Percentiles rank a stretch among this genome's conserved stretches.
These are phyloP conservation scores for Chimonanthus praecox DNA, from an alignment of 164 flowering plant species.

Conservation along the genomic window DNA sequence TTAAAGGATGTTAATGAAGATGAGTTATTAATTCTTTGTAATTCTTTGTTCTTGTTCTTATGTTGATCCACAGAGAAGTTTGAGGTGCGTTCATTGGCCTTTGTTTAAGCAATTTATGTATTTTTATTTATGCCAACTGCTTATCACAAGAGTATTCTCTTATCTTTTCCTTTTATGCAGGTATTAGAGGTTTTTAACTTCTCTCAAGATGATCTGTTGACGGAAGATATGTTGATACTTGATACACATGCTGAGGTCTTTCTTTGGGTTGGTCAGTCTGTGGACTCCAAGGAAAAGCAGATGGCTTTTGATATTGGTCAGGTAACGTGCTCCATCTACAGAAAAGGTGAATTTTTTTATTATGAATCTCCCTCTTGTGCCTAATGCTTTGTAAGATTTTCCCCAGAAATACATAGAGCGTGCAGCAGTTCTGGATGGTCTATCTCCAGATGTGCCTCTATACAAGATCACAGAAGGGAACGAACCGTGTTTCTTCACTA, in stretches of 20 bases:
- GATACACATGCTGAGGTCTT: constrained; percentile 97
- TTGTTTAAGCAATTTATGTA: constrained; percentile 1
- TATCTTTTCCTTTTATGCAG: constrained; percentile 28
- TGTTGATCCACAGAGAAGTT: constrained; percentile 75
- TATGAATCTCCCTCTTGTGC: background rate
- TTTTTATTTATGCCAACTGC: background rate
- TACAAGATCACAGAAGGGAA: constrained; percentile 97
- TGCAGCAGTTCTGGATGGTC: constrained; percentile 75
- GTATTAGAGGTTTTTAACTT: constrained; percentile 88
- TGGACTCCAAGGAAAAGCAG: constrained; percentile 84
- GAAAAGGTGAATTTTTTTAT: background rate
- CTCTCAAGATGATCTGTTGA: constrained; percentile 90
- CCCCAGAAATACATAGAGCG: constrained; percentile 78
- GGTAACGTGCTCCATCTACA: constrained; percentile 33
- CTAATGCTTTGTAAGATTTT: constrained; percentile 6
- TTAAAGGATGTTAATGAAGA: constrained; percentile 6
- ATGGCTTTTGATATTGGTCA: constrained; percentile 85
- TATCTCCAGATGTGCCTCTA: constrained; percentile 70
- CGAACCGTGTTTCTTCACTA: constrained; percentile 95
- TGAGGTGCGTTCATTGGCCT: constrained; percentile 49
- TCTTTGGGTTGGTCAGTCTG: constrained; percentile 94
- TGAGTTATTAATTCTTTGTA: constrained; percentile 20
- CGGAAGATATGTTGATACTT: constrained; percentile 89
- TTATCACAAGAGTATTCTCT: background rate
- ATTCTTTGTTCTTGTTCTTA: constrained; percentile 16